phyloP scores from a whole-genome alignment of 1,284 basidiomycete species.

The Naganishia liquefaciens region DNA sequence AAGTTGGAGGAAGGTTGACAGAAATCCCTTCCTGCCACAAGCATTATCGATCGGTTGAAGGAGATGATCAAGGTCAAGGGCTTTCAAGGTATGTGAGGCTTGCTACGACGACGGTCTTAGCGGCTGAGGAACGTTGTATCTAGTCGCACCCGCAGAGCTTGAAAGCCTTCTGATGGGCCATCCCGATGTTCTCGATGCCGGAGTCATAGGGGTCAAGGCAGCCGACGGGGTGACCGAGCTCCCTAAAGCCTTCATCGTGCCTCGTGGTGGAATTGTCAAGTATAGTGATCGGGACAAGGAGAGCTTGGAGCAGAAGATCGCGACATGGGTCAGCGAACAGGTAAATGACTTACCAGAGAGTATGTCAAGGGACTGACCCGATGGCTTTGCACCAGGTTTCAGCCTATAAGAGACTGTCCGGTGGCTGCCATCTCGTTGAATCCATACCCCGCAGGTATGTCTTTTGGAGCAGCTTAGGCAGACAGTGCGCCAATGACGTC shows the following conservation, averaged over 20 bases:
- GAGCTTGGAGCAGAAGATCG: slow-evolving; percentile 58
- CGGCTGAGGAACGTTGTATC: not conserved
- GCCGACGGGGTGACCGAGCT: slow-evolving; percentile 69
- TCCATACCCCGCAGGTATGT: slow-evolving; percentile 54
- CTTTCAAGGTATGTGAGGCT: slow-evolving; percentile 42
- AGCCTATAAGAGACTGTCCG: slow-evolving; percentile 56
- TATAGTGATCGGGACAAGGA: slow-evolving; percentile 51
- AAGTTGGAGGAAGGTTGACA: not conserved
- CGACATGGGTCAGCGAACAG: slow-evolving; percentile 61
- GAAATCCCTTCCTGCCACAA: slow-evolving; percentile 15
- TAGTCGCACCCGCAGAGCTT: slow-evolving; percentile 79
- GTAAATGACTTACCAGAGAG: slow-evolving; percentile 37
- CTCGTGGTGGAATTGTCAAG: slow-evolving; percentile 43
- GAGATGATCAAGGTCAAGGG: slow-evolving; percentile 77
- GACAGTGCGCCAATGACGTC: not conserved
- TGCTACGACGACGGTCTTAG: not conserved
- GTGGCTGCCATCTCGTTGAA: slow-evolving; percentile 55
- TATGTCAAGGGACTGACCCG: not conserved
- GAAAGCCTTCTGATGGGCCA: slow-evolving; percentile 72
- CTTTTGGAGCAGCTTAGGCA: too few relatives aligned
- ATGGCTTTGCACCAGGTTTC: slow-evolving; percentile 40
- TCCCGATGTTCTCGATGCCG: slow-evolving; percentile 68
- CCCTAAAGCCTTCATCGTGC: slow-evolving; percentile 74
- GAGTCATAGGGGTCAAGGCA: slow-evolving; percentile 69
- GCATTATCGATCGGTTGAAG: slow-evolving; percentile 61